Evolutionary conservation across 371 early-diverging fungal species (phyloP), one percentile per base, ranked within the genome.

Genomic region (Rhizopus arrhizus): DNA sequence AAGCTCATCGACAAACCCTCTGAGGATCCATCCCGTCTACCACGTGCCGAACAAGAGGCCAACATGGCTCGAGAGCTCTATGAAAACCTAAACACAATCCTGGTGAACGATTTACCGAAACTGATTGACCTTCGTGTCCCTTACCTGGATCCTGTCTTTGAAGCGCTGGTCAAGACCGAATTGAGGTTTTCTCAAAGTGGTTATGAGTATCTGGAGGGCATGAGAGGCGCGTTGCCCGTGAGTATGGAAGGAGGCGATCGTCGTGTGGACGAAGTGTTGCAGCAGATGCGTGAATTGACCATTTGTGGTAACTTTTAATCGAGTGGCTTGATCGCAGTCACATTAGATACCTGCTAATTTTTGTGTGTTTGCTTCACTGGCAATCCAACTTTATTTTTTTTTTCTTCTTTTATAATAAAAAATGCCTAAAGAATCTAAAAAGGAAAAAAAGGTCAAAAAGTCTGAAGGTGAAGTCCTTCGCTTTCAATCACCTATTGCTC

Each of bases 101-200:
- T 98, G 46, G 69, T 95, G 16, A 72, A 82, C 6, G 97, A 96
- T 64, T 83, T 98, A 31, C 98, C 99, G 15, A 87, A 90, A 68
- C 82, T 97, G 4, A 85, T 98, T 35, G 92, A 93, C 56, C 65
- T 92, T 28, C 83, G 97, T 29, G 90, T 95, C 1, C 87, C 92
- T 4, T 94, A 93, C 58, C 69, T 96, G 33, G 94, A 96, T 53
- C 98, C 98, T 4, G 89, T 91, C 3, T 95, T 98, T 69, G 96
- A 96, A 74, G 97, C 97, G 0, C 75, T 97, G 4, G 89, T 96
- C 60, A 94, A 94, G 74, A 78, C 89, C 3, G 96, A 98, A 66
- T 68, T 93, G 4, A 80, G 85, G 53, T 96, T 95, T 74, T 89
- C 89, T 46, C 89, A 89, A 65, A 84, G 85, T 35, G 89, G 93